These are phyloP conservation scores for Raphanus hybrid DNA, from an alignment of 441 rosid species.

Conservation along the genomic window DNA sequence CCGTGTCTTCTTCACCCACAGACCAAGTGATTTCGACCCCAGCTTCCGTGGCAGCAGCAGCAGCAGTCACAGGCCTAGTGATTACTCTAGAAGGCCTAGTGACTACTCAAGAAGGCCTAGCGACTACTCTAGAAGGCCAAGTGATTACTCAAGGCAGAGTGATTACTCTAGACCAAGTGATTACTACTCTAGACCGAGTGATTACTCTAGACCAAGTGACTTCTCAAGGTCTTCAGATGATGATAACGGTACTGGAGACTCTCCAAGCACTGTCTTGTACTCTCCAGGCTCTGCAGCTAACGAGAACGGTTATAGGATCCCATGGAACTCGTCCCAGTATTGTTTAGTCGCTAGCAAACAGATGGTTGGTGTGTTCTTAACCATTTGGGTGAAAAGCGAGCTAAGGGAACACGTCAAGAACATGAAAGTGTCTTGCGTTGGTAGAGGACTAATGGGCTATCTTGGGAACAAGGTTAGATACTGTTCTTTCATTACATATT, in stretches of 20 bases:
- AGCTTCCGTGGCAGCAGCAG: slow-evolving; percentile 52
- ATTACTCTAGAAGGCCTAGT: slow-evolving; percentile 58
- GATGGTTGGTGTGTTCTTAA: slow-evolving; percentile 96
- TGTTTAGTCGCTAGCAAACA: slow-evolving; percentile 94
- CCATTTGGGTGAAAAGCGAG: slow-evolving; percentile 92
- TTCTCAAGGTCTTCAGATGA: slow-evolving; percentile 93
- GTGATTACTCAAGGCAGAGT: slow-evolving; percentile 68
- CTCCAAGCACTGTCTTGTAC: slow-evolving; percentile 76
- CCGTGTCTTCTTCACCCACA: slow-evolving; percentile 78
- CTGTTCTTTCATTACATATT: neutral
- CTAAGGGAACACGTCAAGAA: slow-evolving; percentile 47
- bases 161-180: slow-evolving; percentile 74
- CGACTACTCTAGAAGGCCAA: slow-evolving; percentile 63
- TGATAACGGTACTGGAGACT: slow-evolving; percentile 83
- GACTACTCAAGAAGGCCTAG: slow-evolving; percentile 60
- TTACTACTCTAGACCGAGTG: slow-evolving; percentile 80
- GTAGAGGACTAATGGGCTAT: slow-evolving; percentile 97
- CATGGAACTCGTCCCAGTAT: slow-evolving; percentile 73
- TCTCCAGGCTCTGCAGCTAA: slow-evolving; percentile 75
- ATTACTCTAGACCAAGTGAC: slow-evolving; percentile 83
- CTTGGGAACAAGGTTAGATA: slow-evolving; percentile 89
- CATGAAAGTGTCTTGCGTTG: slow-evolving; percentile 97
- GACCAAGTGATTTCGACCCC: slow-evolving; percentile 79
- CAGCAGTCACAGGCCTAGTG: slow-evolving; percentile 57
- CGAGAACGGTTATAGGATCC: slow-evolving; percentile 70